phyloP scores from a whole-genome alignment of 2,329 filamentous ascomycete species.

The Kalaharituber pfeilii region DNA sequence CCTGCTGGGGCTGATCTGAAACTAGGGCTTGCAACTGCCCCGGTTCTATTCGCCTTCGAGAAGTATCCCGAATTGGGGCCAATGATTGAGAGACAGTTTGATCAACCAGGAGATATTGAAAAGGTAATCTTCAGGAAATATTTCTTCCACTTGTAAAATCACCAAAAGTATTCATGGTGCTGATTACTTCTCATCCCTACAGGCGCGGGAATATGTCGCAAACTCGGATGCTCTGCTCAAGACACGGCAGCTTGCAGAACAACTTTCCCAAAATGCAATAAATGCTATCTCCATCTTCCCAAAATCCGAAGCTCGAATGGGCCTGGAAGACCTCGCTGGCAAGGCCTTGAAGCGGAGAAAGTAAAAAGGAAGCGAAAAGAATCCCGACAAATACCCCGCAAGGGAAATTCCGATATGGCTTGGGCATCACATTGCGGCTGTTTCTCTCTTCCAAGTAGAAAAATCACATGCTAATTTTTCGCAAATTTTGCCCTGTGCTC shows the following conservation, averaged over 20 bases:
- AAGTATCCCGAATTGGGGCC: constrained; percentile 65
- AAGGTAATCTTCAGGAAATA: constrained; percentile 38
- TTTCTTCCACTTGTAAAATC: too few relatives aligned
- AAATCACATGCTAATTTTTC: too few relatives aligned
- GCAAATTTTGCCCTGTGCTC: too few relatives aligned
- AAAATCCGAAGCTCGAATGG: constrained; percentile 84
- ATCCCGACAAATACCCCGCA: too few relatives aligned
- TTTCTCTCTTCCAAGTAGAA: too few relatives aligned
- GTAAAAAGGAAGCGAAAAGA: constrained; percentile 5
- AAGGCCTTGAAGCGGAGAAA: constrained; percentile 34
- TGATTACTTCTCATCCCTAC: too few relatives aligned
- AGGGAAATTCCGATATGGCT: too few relatives aligned
- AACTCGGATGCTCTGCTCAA: constrained; percentile 62
- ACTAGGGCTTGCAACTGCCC: constrained; percentile 81
- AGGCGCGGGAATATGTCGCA: constrained; percentile 71
- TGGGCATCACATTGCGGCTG: too few relatives aligned
- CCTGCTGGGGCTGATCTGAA: constrained; percentile 88
- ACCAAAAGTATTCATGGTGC: constrained; percentile 12
- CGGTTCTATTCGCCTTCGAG: constrained; percentile 90
- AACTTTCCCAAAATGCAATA: constrained; percentile 78
- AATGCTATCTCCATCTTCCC: constrained; percentile 70
- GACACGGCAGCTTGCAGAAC: constrained; percentile 73
- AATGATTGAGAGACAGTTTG: constrained; percentile 83
- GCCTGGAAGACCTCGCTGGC: constrained; percentile 79
- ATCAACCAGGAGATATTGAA: constrained; percentile 62